Evolutionary conservation across 768 basidiomycete species (phyloP).

Genomic region (Lactifluus hygrophoroides): DNA sequence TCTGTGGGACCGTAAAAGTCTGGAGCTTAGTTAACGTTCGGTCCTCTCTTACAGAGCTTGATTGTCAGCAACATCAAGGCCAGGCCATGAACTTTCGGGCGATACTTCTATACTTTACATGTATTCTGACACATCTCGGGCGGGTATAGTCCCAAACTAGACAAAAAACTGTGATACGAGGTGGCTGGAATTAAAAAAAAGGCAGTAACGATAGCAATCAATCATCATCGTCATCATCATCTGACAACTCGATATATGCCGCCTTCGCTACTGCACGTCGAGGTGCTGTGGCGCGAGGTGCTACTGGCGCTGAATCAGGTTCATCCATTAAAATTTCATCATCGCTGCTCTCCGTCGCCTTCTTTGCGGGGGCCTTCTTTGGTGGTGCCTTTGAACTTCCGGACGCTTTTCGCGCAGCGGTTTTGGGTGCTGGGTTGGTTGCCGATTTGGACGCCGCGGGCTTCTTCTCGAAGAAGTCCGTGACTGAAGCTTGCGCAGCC

Average conservation of each 20-base stretch:
- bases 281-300: slow-evolving; percentile 34
- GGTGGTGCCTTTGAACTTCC: slow-evolving; percentile 42
- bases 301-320: slow-evolving; percentile 31
- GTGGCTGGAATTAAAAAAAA: slow-evolving; percentile 38
- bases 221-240: slow-evolving; percentile 34
- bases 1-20: slow-evolving; percentile 22
- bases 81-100: slow-evolving; percentile 20
- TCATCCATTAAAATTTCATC: slow-evolving; percentile 38
- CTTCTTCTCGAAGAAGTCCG: slow-evolving; percentile 53
- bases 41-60: neutral
- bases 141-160: neutral
- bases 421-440: slow-evolving; percentile 12
- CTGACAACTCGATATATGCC: slow-evolving; percentile 35
- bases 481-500: slow-evolving; percentile 28
- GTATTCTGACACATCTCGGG: slow-evolving; percentile 1
- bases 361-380: slow-evolving; percentile 22
- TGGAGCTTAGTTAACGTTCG: neutral
- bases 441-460: slow-evolving; percentile 7
- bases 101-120: neutral
- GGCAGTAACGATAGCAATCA: slow-evolving; percentile 26
- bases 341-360: slow-evolving; percentile 32
- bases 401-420: slow-evolving; percentile 39
- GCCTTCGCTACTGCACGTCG: slow-evolving; percentile 41
- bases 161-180: neutral
- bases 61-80: slow-evolving; percentile 31